Conservation (phyloP, 2,329 filamentous ascomycete genomes). For the Akanthomyces lecanii region DNA sequence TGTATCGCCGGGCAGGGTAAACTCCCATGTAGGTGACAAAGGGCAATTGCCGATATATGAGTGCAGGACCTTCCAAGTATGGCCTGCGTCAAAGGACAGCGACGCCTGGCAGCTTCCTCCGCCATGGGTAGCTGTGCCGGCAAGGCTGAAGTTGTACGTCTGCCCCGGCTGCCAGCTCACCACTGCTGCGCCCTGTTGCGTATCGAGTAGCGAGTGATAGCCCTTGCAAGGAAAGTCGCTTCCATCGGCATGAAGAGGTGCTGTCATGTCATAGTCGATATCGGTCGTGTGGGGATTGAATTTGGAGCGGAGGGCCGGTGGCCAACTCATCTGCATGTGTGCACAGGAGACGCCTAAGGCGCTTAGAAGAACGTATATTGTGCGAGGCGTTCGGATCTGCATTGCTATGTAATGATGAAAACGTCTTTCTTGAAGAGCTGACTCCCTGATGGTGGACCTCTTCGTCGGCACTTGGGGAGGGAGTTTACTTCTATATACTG, state of each 20-base stretch:
- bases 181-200: conserved; percentile 47
- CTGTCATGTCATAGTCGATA: conserved; percentile 69
- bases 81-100: conserved; percentile 67
- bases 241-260: conserved; percentile 57
- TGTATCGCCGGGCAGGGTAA: conserved; percentile 61
- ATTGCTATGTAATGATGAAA: too few relatives aligned
- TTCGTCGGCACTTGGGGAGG: too few relatives aligned
- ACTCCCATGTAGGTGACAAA: conserved; percentile 51
- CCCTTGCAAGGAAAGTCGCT: conserved; percentile 76
- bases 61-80: conserved; percentile 63
- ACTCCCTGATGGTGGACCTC: too few relatives aligned
- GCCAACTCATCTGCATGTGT: conserved; percentile 54
- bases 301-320: conserved; percentile 51
- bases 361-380: too few relatives aligned
- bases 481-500: too few relatives aligned
- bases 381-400: too few relatives aligned
- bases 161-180: conserved; percentile 60
- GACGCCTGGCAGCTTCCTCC: conserved; percentile 75
- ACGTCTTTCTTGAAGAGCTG: too few relatives aligned
- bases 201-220: conserved; percentile 46
- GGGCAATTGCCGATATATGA: conserved; percentile 55
- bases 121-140: conserved; percentile 58
- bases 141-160: conserved; percentile 59
- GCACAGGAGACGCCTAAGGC: conserved; percentile 36
- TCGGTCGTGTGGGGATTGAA: conserved; percentile 44